A percentile compares a stretch with the other conserved stretches of the same genome.
These are phyloP conservation scores for Aphanomyces invadans DNA, from an alignment of 352 stramenopile species.

Conservation along the genomic window DNA sequence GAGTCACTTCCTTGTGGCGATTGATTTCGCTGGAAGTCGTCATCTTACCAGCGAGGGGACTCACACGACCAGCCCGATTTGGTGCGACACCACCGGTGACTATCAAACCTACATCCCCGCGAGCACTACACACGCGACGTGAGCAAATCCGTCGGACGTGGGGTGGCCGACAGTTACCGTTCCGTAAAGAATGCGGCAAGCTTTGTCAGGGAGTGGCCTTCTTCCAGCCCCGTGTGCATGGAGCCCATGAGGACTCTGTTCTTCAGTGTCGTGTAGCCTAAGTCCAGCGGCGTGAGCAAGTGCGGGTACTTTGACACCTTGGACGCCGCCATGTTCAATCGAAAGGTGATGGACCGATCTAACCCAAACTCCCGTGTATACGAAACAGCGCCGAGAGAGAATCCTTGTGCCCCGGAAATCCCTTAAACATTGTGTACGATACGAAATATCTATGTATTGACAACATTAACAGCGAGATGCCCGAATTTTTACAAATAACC, in stretches of 20 bases:
- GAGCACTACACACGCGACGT: not conserved
- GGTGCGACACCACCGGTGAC: slow-evolving; percentile 77
- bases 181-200: slow-evolving; percentile 94
- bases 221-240: slow-evolving; percentile 89
- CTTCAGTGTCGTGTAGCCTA: slow-evolving; percentile 78
- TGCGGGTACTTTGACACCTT: slow-evolving; percentile 51
- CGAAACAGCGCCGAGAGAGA: not conserved
- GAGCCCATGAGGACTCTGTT: slow-evolving; percentile 87
- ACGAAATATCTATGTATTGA: no score
- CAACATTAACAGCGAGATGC: no score
- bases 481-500: no score
- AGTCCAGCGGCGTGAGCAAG: slow-evolving; percentile 64
- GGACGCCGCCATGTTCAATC: not conserved
- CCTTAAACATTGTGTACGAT: not conserved
- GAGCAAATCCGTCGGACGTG: not conserved
- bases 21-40: slow-evolving; percentile 84
- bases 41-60: slow-evolving; percentile 91
- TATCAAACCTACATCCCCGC: not conserved
- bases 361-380: no score
- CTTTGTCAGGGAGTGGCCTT: slow-evolving; percentile 57
- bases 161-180: slow-evolving; percentile 29
- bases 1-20: slow-evolving; percentile 89
- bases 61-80: slow-evolving; percentile 90
- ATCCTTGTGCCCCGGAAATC: not conserved
- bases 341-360: no score